phyloP scores from a whole-genome alignment of 176 grass and related monocot genomes.

The Chrysopogon serrulatus region DNA sequence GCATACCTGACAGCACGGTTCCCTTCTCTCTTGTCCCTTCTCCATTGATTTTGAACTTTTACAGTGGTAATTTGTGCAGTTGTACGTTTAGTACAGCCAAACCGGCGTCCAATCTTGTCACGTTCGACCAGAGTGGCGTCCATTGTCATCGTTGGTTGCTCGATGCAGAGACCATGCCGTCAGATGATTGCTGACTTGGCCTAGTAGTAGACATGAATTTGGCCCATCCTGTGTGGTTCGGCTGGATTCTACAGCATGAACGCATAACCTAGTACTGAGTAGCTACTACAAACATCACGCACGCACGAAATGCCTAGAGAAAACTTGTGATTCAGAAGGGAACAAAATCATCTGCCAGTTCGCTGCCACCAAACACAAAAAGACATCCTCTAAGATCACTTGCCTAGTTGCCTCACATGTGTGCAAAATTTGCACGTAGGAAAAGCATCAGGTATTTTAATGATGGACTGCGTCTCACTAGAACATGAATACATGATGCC shows the following conservation, averaged over 20 bases:
- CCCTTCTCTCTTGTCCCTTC: slow-evolving; percentile 15
- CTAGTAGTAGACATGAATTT: slow-evolving; percentile 4
- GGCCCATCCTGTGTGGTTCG: background rate
- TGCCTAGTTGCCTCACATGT: background rate
- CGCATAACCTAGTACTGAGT: background rate
- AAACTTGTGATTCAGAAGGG: background rate
- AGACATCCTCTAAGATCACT: background rate
- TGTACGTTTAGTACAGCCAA: background rate
- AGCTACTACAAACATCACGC: background rate
- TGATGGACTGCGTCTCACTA: background rate
- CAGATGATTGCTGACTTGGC: background rate
- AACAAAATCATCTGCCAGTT: background rate
- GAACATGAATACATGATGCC: no score
- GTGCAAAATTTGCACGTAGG: background rate
- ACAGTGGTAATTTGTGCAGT: background rate
- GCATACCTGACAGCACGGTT: background rate
- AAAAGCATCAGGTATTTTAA: background rate
- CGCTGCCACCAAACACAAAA: background rate
- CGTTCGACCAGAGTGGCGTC: background rate
- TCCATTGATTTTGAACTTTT: background rate
- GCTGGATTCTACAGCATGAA: background rate
- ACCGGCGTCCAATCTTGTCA: background rate
- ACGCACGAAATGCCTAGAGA: background rate
- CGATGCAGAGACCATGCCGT: background rate
- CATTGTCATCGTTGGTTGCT: slow-evolving; percentile 20